Conservation (phyloP, 768 basidiomycete genomes). For the Kwoniella shandongensis region DNA sequence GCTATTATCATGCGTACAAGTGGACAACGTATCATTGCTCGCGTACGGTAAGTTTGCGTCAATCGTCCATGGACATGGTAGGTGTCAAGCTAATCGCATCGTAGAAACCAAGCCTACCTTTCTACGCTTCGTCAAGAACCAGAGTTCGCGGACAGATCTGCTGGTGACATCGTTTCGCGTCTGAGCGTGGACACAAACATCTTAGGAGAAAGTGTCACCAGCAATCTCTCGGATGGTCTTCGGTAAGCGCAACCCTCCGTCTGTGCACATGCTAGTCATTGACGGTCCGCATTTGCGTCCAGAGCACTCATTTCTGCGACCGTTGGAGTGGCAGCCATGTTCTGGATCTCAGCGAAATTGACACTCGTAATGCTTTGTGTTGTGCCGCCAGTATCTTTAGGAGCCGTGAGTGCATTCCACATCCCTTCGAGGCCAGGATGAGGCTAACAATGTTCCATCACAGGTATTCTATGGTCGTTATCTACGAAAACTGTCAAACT, state of each 20-base stretch:
- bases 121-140: conserved; percentile 87
- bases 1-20: conserved; percentile 70
- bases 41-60: conserved; percentile 50
- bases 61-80: too few species aligned
- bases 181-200: conserved; percentile 88
- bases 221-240: conserved; percentile 58
- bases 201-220: conserved; percentile 68
- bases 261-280: background rate
- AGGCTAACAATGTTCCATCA: conserved; percentile 4
- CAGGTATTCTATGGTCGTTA: conserved; percentile 96
- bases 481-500: conserved; percentile 81
- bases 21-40: conserved; percentile 87
- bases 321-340: conserved; percentile 96
- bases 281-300: conserved; percentile 42
- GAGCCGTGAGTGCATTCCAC: conserved; percentile 37
- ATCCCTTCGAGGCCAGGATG: background rate
- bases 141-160: conserved; percentile 86
- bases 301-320: conserved; percentile 87
- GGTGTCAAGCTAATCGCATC: background rate
- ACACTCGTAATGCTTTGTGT: conserved; percentile 90
- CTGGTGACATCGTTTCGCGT: conserved; percentile 89
- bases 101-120: conserved; percentile 71
- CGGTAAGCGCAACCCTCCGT: conserved; percentile 43
- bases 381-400: conserved; percentile 66
- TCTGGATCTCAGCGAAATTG: conserved; percentile 74